Conservation (phyloP, 495 filamentous ascomycete species). For the Ascodesmis nigricans region DNA sequence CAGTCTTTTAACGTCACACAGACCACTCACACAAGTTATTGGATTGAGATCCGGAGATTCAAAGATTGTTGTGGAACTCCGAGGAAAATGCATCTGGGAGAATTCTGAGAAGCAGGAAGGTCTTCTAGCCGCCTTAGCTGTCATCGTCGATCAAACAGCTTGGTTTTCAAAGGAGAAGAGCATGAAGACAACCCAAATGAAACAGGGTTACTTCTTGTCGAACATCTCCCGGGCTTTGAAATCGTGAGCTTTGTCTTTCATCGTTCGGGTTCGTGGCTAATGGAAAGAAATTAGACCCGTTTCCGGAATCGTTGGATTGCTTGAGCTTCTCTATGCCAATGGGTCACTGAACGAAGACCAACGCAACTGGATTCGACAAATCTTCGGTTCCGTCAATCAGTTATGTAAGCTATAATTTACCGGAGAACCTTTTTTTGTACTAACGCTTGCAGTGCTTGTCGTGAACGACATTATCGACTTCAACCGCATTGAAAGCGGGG, state of each 20-base stretch:
- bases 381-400: constrained; percentile 12
- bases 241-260: constrained; percentile 5
- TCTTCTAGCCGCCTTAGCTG: constrained; percentile 10
- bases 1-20: constrained; percentile 9
- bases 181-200: constrained; percentile 9
- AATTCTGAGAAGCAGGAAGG: constrained; percentile 10
- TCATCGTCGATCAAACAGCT: constrained; percentile 16
- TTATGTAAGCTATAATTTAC: too few relatives aligned
- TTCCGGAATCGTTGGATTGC: constrained; percentile 11
- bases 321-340: constrained; percentile 13
- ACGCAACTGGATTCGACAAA: constrained; percentile 8
- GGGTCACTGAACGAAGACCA: constrained; percentile 8
- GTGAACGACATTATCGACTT: constrained; percentile 19
- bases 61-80: constrained; percentile 10
- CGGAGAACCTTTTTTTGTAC: too few relatives aligned
- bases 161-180: constrained; percentile 12
- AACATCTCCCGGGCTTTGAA: constrained; percentile 11
- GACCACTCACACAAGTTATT: constrained; percentile 6
- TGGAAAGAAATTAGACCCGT: constrained; percentile 6
- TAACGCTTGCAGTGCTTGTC: constrained; percentile 11
- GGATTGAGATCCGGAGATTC: constrained; percentile 6
- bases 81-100: constrained; percentile 11
- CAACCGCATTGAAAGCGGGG: constrained; percentile 10
- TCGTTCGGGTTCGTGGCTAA: background rate
- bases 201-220: constrained; percentile 9